Evolutionary conservation across 805 yeast species (phyloP).

Genomic region (Ogataea naganishii): DNA sequence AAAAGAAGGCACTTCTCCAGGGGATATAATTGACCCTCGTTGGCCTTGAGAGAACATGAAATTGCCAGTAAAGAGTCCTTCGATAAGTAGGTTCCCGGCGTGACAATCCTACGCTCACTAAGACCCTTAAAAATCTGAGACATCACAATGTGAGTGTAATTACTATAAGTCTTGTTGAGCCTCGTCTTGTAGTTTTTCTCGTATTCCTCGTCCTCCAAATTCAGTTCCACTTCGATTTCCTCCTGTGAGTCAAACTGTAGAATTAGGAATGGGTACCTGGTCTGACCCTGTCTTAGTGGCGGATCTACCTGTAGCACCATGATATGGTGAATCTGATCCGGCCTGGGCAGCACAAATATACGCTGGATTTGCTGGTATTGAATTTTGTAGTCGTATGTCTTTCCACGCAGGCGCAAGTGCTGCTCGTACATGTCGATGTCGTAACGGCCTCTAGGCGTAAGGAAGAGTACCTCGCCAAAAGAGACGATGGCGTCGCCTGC

Average conservation of each 20-base stretch:
- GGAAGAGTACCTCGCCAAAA: slow-evolving; percentile 80
- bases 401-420: slow-evolving; percentile 88
- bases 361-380: slow-evolving; percentile 87
- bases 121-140: slow-evolving; percentile 85
- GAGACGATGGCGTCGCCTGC: slow-evolving; percentile 94
- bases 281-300: slow-evolving; percentile 96
- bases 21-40: slow-evolving; percentile 91
- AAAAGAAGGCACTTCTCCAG: slow-evolving; percentile 85
- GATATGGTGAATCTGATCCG: slow-evolving; percentile 86
- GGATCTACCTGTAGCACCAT: slow-evolving; percentile 90
- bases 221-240: slow-evolving; percentile 83
- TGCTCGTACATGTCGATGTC: slow-evolving; percentile 89
- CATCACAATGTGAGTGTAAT: slow-evolving; percentile 78
- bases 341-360: slow-evolving; percentile 85
- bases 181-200: slow-evolving; percentile 67
- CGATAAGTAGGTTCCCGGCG: slow-evolving; percentile 76
- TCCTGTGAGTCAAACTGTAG: slow-evolving; percentile 87
- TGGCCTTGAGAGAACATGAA: slow-evolving; percentile 87
- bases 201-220: slow-evolving; percentile 75
- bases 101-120: slow-evolving; percentile 75
- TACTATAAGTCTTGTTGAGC: slow-evolving; percentile 60
- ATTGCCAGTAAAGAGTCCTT: slow-evolving; percentile 78
- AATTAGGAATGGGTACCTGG: slow-evolving; percentile 87
- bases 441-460: slow-evolving; percentile 98
- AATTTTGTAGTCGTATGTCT: slow-evolving; percentile 93